These are phyloP conservation scores for Ceratobasidium sp. DNA, from an alignment of 1,284 basidiomycete genomes.

Conservation along the genomic window DNA sequence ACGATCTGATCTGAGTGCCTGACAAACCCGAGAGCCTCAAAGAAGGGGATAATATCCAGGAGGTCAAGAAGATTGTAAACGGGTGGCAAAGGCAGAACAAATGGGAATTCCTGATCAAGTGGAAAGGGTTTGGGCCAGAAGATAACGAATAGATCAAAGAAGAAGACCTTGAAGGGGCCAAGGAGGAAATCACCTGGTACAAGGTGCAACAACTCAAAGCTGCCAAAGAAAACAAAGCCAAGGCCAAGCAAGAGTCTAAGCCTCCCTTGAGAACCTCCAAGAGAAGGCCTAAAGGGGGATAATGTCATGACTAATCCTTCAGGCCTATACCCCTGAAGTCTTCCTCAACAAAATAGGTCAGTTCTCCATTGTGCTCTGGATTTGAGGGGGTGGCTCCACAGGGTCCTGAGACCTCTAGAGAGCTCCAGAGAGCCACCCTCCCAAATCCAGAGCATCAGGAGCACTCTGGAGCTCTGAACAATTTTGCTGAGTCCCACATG, in stretches of 20 bases:
- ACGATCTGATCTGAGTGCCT: neutral
- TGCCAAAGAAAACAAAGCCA: neutral
- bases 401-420: too few relatives aligned
- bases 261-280: conserved; percentile 1
- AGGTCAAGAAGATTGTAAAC: conserved; percentile 50
- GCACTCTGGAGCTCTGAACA: too few relatives aligned
- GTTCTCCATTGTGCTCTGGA: too few relatives aligned
- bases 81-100: neutral
- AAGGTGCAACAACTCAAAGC: neutral
- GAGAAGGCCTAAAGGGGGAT: conserved; percentile 8
- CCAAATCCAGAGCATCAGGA: too few relatives aligned
- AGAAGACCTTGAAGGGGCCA: neutral
- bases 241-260: neutral
- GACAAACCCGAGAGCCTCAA: conserved; percentile 38
- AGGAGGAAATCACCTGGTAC: conserved; percentile 2
- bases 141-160: neutral
- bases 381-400: too few relatives aligned
- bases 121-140: conserved; percentile 14
- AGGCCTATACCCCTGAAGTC: too few relatives aligned
- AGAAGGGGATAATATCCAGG: conserved; percentile 37
- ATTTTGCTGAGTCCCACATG: too few relatives aligned
- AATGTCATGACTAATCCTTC: conserved; percentile 53
- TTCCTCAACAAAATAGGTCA: too few relatives aligned
- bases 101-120: neutral
- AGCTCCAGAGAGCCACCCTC: too few relatives aligned